These are phyloP conservation scores for Aquilaria malaccensis DNA, from an alignment of 345 rosid species.

Conservation along the genomic window DNA sequence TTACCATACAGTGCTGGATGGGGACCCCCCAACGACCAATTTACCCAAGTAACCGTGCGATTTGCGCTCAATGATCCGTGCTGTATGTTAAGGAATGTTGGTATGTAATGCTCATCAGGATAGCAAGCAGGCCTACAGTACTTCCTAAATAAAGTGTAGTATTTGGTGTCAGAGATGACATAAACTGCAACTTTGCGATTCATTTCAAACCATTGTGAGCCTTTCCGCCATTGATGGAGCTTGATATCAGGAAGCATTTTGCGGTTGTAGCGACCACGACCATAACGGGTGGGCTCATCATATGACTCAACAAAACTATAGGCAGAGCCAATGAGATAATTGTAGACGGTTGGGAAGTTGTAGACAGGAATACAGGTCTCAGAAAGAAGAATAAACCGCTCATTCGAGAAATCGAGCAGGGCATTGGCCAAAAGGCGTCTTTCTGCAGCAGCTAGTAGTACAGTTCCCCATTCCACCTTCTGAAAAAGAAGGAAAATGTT, in stretches of 20 bases:
- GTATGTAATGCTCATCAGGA: constrained; percentile 91
- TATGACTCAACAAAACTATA: constrained; percentile 80
- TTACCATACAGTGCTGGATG: constrained; percentile 63
- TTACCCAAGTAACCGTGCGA: constrained; percentile 80
- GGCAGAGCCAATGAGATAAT: constrained; percentile 55
- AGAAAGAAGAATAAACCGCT: constrained; percentile 83
- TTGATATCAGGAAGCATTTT: constrained; percentile 75
- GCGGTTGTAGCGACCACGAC: constrained; percentile 86
- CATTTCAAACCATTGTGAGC: constrained; percentile 94
- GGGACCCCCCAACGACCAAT: constrained; percentile 88
- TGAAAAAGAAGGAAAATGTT: constrained; percentile 19
- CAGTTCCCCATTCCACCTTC: constrained; percentile 82
- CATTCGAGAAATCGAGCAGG: constrained; percentile 75
- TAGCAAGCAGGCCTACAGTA: constrained; percentile 89
- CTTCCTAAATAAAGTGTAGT: constrained; percentile 54
- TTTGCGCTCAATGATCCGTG: constrained; percentile 64
- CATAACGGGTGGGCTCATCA: constrained; percentile 87
- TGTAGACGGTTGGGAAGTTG: constrained; percentile 76
- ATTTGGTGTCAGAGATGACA: constrained; percentile 61
- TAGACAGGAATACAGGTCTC: constrained; percentile 93
- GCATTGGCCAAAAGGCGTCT: constrained; percentile 90
- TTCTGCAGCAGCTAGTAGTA: constrained; percentile 69
- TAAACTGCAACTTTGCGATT: constrained; percentile 57
- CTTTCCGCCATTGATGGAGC: constrained; percentile 87
- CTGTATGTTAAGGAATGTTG: constrained; percentile 76